Evolutionary conservation across 305 asterid species (phyloP), one percentile per base, ranked within the genome.

Genomic region (Fraxinus sp.): DNA sequence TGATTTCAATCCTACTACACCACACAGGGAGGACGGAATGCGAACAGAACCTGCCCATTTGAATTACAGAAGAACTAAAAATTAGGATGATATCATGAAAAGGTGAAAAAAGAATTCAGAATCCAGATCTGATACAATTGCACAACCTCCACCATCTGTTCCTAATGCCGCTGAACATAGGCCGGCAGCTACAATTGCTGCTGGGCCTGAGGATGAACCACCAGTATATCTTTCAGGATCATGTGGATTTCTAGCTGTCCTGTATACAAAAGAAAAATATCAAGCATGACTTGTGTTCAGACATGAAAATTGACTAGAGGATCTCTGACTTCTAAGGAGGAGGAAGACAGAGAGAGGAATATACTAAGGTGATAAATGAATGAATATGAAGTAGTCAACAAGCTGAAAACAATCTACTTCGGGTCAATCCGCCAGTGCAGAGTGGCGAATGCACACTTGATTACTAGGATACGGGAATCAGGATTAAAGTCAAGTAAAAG

Each of bases 111-210:
- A 57, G 46, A 66, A 79, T 86, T 79, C 82, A 85, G 82, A 80
- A 84, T 81, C 71, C 85, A 71, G 71, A 35, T 78, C 77, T 78
- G 80, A 75, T 66, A 52, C 70, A 86, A 83, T 70, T 87, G 86
- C 79, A 87, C 92, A 90, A 96, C 99, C 99, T 96, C 99, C 99
- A 39, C 98, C 99, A 87, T 96, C 99, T 66, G 98, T 96, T 86
- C 98, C 99, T 80, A 96, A 87, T 79, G 99, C 98, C 55, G 99
- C 99, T 28, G 97, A 90, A 88, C 98, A 95, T 79, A 96, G 84
- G 83, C 99, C 99, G 81, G 97, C 87, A 83, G 99, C 97, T 87
- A 96, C 98, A 86, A 96, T 91, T 82, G 99, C 99, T 18, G 98
- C 97, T 5, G 99, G 97, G 49, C 98, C 99, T 36, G 99, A 96